Evolutionary conservation across 2,329 filamentous ascomycete species (phyloP).

Genomic region (Penicillium glabrum): DNA sequence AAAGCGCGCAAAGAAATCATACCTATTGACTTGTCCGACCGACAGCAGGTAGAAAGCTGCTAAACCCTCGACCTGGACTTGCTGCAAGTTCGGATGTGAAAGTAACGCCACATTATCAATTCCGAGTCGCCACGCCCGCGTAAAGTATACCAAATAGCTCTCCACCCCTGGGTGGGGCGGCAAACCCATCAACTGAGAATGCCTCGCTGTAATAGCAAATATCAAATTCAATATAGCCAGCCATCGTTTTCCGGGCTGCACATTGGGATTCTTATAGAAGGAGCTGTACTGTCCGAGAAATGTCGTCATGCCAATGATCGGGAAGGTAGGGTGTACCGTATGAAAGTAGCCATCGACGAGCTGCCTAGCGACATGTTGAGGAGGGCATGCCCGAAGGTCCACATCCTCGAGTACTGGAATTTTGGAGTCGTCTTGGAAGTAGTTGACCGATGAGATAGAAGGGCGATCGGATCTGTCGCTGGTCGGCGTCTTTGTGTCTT

Average conservation of each 20-base stretch:
- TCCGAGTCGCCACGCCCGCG: slow-evolving; percentile 42
- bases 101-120: slow-evolving; percentile 36
- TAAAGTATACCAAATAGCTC: slow-evolving; percentile 43
- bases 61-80: slow-evolving; percentile 44
- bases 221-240: slow-evolving; percentile 46
- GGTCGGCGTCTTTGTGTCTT: slow-evolving; percentile 15
- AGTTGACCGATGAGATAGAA: slow-evolving; percentile 35
- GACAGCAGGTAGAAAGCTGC: slow-evolving; percentile 43
- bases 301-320: slow-evolving; percentile 40
- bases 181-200: slow-evolving; percentile 28
- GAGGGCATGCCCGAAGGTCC: slow-evolving; percentile 38
- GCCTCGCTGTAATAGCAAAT: slow-evolving; percentile 44
- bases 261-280: slow-evolving; percentile 31
- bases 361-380: slow-evolving; percentile 36
- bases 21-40: slow-evolving; percentile 46
- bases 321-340: slow-evolving; percentile 43
- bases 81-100: slow-evolving; percentile 43
- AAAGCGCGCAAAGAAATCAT: not conserved
- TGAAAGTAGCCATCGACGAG: slow-evolving; percentile 43
- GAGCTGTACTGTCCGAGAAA: slow-evolving; percentile 41
- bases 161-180: slow-evolving; percentile 16
- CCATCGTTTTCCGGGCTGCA: slow-evolving; percentile 40
- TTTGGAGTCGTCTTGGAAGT: slow-evolving; percentile 42
- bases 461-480: slow-evolving; percentile 20
- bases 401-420: slow-evolving; percentile 35